Evolutionary conservation across 805 yeast species (phyloP).

Genomic region (Jamesozyma jinghongensis): DNA sequence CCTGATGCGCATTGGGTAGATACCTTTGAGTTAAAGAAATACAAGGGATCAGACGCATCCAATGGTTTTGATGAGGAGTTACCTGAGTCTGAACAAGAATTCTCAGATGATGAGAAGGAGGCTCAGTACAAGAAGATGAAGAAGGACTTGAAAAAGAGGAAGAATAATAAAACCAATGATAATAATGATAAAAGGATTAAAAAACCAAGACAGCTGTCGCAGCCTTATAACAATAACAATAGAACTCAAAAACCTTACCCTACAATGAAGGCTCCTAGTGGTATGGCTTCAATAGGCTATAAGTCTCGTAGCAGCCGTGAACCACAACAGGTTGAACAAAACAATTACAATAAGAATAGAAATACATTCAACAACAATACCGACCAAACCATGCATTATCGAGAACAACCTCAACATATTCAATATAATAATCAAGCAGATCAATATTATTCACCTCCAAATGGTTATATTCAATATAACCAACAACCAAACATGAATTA

Average conservation of each 20-base stretch:
- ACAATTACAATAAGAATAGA: background rate
- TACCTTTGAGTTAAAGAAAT: conserved; percentile 58
- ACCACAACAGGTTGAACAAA: background rate
- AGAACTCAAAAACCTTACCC: background rate
- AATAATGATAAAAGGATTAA: conserved; percentile 7
- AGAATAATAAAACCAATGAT: conserved; percentile 19
- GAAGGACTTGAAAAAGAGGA: conserved; percentile 50
- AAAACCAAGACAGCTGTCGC: conserved; percentile 2
- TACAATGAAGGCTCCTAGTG: conserved; percentile 12
- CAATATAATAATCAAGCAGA: background rate
- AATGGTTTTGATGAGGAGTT: conserved; percentile 92
- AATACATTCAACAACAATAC: too few relatives aligned
- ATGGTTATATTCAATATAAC: conserved; percentile 1
- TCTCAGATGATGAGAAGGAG: conserved; percentile 90
- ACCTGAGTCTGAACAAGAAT: conserved; percentile 89
- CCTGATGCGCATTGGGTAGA: conserved; percentile 70
- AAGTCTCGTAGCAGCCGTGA: conserved; percentile 7
- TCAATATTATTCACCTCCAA: background rate
- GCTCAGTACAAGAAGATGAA: conserved; percentile 54
- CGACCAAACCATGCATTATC: too few relatives aligned
- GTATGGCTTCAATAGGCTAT: conserved; percentile 8
- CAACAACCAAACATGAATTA: background rate
- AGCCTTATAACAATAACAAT: background rate
- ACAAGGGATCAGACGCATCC: conserved; percentile 91
- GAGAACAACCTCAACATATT: conserved; percentile 1